Conservation (phyloP, 768 basidiomycete species). For the Termitomyces sp. region DNA sequence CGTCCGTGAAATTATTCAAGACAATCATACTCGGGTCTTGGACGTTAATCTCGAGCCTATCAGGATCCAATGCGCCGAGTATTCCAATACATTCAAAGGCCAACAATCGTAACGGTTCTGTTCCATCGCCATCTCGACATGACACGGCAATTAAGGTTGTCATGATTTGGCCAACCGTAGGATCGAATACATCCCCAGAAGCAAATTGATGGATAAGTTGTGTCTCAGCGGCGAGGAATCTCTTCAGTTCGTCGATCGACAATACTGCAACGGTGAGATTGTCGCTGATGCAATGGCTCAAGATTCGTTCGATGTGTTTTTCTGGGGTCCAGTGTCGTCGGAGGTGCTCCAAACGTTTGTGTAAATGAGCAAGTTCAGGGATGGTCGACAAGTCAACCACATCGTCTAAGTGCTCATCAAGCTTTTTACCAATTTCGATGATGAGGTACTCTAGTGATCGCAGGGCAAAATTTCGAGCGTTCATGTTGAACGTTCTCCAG, state of each 20-base stretch:
- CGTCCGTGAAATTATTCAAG: conserved; percentile 74
- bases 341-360: conserved; percentile 33
- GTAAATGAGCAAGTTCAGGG: conserved; percentile 49
- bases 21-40: conserved; percentile 65
- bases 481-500: conserved; percentile 61
- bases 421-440: conserved; percentile 48
- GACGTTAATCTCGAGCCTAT: conserved; percentile 69
- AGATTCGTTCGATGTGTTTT: conserved; percentile 54
- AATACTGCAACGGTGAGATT: conserved; percentile 74
- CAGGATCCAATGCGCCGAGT: conserved; percentile 92
- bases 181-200: conserved; percentile 84
- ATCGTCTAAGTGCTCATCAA: conserved; percentile 60
- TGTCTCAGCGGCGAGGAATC: conserved; percentile 46
- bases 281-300: conserved; percentile 73
- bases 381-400: conserved; percentile 75
- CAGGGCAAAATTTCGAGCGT: conserved; percentile 47
- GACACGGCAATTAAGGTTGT: conserved; percentile 62
- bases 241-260: conserved; percentile 70
- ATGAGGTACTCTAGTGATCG: conserved; percentile 67
- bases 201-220: conserved; percentile 57
- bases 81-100: conserved; percentile 90
- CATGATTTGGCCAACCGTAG: conserved; percentile 63
- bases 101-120: conserved; percentile 57
- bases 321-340: conserved; percentile 48
- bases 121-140: conserved; percentile 72